Evolutionary conservation across 1,139 yeast species (phyloP).

Genomic region (Kodamaea suecica): DNA sequence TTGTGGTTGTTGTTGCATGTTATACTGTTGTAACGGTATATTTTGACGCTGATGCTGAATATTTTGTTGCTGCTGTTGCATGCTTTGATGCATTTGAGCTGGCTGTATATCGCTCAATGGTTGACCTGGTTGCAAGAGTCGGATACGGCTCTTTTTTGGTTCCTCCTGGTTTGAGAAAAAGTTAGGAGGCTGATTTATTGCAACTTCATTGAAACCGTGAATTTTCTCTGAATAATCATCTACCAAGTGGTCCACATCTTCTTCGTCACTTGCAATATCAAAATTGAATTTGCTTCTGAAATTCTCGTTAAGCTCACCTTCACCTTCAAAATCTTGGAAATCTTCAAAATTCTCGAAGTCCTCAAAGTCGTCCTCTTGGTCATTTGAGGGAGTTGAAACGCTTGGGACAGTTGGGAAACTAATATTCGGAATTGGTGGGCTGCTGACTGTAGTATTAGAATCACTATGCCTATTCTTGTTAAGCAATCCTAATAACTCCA

Average conservation of each 20-base stretch:
- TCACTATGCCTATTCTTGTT: slow-evolving; percentile 11
- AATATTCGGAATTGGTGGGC: slow-evolving; percentile 1
- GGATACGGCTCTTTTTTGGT: slow-evolving; percentile 20
- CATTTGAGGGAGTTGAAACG: slow-evolving; percentile 3
- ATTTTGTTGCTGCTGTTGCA: slow-evolving; percentile 1
- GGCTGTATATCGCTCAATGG: slow-evolving; percentile 16
- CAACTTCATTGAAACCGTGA: not conserved
- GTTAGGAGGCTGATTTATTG: slow-evolving; percentile 6
- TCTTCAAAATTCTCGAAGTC: slow-evolving; percentile 31
- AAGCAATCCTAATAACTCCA: slow-evolving; percentile 22
- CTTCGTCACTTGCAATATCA: slow-evolving; percentile 39
- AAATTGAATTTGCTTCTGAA: slow-evolving; percentile 19
- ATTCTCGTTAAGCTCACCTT: slow-evolving; percentile 24
- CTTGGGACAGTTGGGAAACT: slow-evolving; percentile 1
- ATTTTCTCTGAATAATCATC: slow-evolving; percentile 1
- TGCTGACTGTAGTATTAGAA: slow-evolving; percentile 9
- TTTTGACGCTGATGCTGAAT: too few species aligned
- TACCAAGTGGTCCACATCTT: slow-evolving; percentile 18
- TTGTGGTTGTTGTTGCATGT: slow-evolving; percentile 1
- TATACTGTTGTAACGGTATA: too few species aligned
- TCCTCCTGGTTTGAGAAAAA: slow-evolving; percentile 9
- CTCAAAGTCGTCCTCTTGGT: slow-evolving; percentile 15
- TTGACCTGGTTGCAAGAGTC: slow-evolving; percentile 33
- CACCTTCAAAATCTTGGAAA: slow-evolving; percentile 36
- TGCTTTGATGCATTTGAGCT: too few species aligned